Evolutionary conservation across 192 early-diverging fungal genomes (phyloP).

Genomic region (Spizellomyces punctatus): DNA sequence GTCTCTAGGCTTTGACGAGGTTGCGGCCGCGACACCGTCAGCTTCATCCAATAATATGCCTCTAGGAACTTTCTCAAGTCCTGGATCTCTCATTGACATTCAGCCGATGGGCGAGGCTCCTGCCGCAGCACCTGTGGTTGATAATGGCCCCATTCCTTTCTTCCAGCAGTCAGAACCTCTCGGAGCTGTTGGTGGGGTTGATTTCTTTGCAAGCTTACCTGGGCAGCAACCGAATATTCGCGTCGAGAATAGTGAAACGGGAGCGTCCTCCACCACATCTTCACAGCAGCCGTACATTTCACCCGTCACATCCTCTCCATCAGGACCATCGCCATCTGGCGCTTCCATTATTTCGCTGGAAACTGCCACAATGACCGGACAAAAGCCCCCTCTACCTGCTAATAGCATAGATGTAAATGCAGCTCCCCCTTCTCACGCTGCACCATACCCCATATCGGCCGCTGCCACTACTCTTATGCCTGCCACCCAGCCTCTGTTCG

Average conservation of each 20-base stretch:
- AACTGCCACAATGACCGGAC: slow-evolving; percentile 13
- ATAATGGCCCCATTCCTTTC: slow-evolving; percentile 20
- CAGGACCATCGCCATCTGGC: slow-evolving; percentile 9
- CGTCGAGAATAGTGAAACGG: no score
- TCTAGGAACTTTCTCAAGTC: not conserved
- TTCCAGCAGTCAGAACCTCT: not conserved
- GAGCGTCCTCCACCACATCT: not conserved
- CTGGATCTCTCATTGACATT: slow-evolving; percentile 23
- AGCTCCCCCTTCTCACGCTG: not conserved
- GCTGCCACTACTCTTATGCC: no score
- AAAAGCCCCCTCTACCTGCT: not conserved
- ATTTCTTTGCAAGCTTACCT: slow-evolving; percentile 14
- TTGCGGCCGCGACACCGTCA: slow-evolving; percentile 1
- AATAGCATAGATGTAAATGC: not conserved
- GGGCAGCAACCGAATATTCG: not conserved
- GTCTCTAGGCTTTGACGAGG: slow-evolving; percentile 25
- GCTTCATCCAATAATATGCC: not conserved
- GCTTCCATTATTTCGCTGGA: slow-evolving; percentile 27
- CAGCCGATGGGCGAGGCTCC: slow-evolving; percentile 6
- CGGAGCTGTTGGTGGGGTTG: not conserved
- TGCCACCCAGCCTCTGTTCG: not conserved
- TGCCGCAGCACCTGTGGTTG: not conserved
- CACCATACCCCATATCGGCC: no score
- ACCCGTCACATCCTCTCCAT: slow-evolving; percentile 3
- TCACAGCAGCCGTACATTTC: not conserved